These are phyloP conservation scores for Talaromyces albobiverticillius DNA, from an alignment of 2,329 filamentous ascomycete species.

Conservation along the genomic window DNA sequence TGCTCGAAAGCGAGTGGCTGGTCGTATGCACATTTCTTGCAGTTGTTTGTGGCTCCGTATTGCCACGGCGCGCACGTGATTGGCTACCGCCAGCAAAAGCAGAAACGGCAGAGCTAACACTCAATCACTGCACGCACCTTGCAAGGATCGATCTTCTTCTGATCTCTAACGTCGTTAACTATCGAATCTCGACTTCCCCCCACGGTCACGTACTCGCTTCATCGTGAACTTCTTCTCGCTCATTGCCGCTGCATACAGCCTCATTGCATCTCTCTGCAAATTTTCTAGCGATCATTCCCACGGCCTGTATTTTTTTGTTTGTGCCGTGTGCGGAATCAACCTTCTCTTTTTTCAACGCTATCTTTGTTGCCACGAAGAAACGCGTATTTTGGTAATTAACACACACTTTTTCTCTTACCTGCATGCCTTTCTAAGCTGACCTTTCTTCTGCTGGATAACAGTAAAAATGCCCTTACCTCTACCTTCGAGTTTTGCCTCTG, in stretches of 20 bases:
- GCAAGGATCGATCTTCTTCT: conserved; percentile 13
- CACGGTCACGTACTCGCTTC: conserved; percentile 11
- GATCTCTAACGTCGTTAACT: conserved; percentile 9
- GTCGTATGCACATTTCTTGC: conserved; percentile 5
- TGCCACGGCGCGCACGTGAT: conserved; percentile 8
- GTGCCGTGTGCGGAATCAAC: conserved; percentile 16
- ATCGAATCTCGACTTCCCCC: conserved; percentile 8
- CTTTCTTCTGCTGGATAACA: conserved; percentile 21
- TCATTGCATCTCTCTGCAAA: conserved; percentile 9
- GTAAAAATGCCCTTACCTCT: conserved; percentile 66
- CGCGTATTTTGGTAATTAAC: conserved; percentile 8
- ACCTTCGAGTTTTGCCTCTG: conserved; percentile 80
- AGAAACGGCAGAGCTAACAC: conserved; percentile 9
- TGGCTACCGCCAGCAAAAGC: not conserved
- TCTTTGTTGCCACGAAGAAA: conserved; percentile 16
- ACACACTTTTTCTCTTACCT: conserved; percentile 9
- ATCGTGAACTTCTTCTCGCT: conserved; percentile 8
- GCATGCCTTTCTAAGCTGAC: conserved; percentile 20
- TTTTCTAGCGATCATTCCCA: conserved; percentile 6
- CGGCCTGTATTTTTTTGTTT: conserved; percentile 14
- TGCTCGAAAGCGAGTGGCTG: conserved; percentile 13
- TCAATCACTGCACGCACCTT: conserved; percentile 1
- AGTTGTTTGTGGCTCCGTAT: conserved; percentile 7
- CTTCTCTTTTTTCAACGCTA: conserved; percentile 14
- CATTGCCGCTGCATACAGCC: conserved; percentile 14